phyloP scores from a whole-genome alignment of 345 rosid species.

The Eucalyptus regnans region DNA sequence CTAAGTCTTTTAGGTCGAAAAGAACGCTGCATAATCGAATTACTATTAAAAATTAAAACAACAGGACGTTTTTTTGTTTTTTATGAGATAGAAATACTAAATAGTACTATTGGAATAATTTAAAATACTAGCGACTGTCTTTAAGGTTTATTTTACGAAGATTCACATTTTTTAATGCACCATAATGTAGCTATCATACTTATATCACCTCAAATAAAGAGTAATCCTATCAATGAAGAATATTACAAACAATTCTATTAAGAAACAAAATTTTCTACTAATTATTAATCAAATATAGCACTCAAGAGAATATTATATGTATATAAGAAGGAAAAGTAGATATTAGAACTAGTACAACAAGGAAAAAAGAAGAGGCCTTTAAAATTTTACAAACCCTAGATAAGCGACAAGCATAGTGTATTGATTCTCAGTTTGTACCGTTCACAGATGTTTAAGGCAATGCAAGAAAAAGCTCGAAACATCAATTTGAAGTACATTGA shows the following conservation, averaged over 20 bases:
- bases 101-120: neutral
- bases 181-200: too few species aligned
- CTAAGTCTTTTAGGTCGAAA: neutral
- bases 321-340: neutral
- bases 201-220: neutral
- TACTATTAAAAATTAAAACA: neutral
- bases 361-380: neutral
- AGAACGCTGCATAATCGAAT: neutral
- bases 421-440: neutral
- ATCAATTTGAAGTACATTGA: neutral
- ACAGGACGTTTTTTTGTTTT: neutral
- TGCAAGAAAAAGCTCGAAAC: neutral
- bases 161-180: neutral
- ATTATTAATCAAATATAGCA: neutral
- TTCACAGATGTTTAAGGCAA: neutral
- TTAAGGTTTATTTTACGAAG: neutral
- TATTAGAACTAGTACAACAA: neutral
- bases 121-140: neutral
- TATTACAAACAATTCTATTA: neutral
- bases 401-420: neutral
- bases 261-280: neutral
- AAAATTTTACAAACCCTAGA: neutral
- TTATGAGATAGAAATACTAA: neutral
- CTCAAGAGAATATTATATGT: neutral
- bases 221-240: neutral